phyloP scores from a whole-genome alignment of 129 eudicot species.

The Flaveria linearis region DNA sequence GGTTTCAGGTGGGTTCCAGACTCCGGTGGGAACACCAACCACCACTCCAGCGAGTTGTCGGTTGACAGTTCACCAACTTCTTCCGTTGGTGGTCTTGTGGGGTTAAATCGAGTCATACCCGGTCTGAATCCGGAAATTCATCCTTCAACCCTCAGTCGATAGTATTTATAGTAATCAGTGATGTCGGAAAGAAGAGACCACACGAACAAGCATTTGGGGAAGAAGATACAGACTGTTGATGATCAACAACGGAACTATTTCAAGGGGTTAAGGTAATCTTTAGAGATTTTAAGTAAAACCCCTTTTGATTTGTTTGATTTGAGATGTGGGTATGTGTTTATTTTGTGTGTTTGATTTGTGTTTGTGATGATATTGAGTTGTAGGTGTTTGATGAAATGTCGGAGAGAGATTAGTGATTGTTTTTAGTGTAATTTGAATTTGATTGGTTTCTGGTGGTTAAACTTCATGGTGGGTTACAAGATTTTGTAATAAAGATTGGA shows the following conservation, averaged over 20 bases:
- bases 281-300: slow-evolving; percentile 1
- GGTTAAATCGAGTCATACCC: too few species aligned
- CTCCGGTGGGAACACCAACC: too few species aligned
- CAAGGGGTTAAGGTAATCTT: slow-evolving; percentile 22
- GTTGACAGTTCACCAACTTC: too few species aligned
- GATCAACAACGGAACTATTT: slow-evolving; percentile 26
- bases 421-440: too few species aligned
- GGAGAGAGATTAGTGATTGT: too few species aligned
- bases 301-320: neutral
- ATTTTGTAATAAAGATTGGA: too few species aligned
- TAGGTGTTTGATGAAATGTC: too few species aligned
- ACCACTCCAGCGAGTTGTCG: too few species aligned
- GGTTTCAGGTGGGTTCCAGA: too few species aligned
- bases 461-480: neutral
- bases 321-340: neutral
- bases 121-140: neutral
- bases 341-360: slow-evolving; percentile 1
- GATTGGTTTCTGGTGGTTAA: neutral
- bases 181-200: slow-evolving; percentile 25
- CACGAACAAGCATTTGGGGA: slow-evolving; percentile 22
- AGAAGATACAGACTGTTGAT: slow-evolving; percentile 19
- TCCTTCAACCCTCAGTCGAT: neutral
- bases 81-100: too few species aligned
- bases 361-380: neutral
- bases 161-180: neutral